These are phyloP conservation scores for Rhynchosporium agropyri DNA, from an alignment of 2,329 filamentous ascomycete genomes.

Conservation along the genomic window DNA sequence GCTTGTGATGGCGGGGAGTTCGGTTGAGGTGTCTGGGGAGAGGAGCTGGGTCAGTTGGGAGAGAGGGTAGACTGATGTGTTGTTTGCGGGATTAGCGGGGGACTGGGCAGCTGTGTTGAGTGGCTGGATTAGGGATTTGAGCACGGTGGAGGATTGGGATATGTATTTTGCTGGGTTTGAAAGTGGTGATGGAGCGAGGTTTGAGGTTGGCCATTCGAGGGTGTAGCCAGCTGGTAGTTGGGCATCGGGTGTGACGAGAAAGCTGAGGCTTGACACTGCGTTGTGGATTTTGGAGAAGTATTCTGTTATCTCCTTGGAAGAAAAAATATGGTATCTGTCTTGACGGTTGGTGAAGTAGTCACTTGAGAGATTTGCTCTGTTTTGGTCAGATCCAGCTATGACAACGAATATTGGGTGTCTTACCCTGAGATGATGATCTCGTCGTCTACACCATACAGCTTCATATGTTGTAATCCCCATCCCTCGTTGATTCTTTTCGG, in stretches of 20 bases:
- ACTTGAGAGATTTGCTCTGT: slow-evolving; percentile 79
- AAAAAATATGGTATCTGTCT: slow-evolving; percentile 91
- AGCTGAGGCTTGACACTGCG: slow-evolving; percentile 79
- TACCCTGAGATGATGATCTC: slow-evolving; percentile 93
- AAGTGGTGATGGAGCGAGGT: slow-evolving; percentile 75
- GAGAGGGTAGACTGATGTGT: slow-evolving; percentile 83
- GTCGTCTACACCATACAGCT: slow-evolving; percentile 93
- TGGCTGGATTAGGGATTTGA: slow-evolving; percentile 65
- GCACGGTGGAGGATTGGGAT: slow-evolving; percentile 63
- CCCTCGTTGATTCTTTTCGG: slow-evolving; percentile 95
- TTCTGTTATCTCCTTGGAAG: slow-evolving; percentile 74
- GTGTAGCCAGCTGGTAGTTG: slow-evolving; percentile 58
- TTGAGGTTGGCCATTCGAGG: slow-evolving; percentile 73
- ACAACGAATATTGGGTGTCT: slow-evolving; percentile 28
- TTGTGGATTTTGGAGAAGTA: slow-evolving; percentile 81
- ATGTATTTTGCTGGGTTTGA: slow-evolving; percentile 71
- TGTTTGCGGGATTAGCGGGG: slow-evolving; percentile 26
- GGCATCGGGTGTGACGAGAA: slow-evolving; percentile 68
- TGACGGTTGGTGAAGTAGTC: slow-evolving; percentile 98
- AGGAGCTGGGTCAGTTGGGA: slow-evolving; percentile 87
- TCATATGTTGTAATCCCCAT: slow-evolving; percentile 99
- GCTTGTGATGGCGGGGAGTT: slow-evolving; percentile 77
- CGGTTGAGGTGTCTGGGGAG: slow-evolving; percentile 78
- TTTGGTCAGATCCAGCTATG: slow-evolving; percentile 18
- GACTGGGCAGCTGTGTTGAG: slow-evolving; percentile 26